These are phyloP conservation scores for Ophidiomyces ophidiicola DNA, from an alignment of 2,329 filamentous ascomycete species.

Conservation along the genomic window DNA sequence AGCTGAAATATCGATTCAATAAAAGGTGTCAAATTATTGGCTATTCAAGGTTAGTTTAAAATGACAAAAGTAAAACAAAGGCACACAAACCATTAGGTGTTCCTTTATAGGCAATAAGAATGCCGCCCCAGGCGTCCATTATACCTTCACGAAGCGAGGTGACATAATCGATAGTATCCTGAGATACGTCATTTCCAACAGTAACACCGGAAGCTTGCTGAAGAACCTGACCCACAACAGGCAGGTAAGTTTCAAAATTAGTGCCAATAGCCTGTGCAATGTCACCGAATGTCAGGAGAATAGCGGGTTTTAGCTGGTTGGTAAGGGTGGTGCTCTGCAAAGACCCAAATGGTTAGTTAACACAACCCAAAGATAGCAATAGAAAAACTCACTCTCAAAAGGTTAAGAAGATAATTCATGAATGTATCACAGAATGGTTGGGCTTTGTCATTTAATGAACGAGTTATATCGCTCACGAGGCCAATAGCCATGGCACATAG, in stretches of 20 bases:
- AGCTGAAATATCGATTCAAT: slow-evolving; percentile 79
- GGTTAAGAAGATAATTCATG: slow-evolving; percentile 95
- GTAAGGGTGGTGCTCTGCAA: slow-evolving; percentile 64
- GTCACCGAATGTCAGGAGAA: slow-evolving; percentile 94
- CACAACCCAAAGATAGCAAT: slow-evolving; percentile 7
- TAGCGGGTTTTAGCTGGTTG: slow-evolving; percentile 96
- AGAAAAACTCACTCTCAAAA: slow-evolving; percentile 55
- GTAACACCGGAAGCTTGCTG: slow-evolving; percentile 83
- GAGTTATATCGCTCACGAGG: slow-evolving; percentile 88
- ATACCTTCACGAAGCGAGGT: slow-evolving; percentile 91
- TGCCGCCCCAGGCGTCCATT: slow-evolving; percentile 97
- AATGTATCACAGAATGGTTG: slow-evolving; percentile 94
- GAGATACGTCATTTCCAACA: slow-evolving; percentile 64
- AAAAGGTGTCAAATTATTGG: slow-evolving; percentile 59
- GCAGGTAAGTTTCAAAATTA: slow-evolving; percentile 84
- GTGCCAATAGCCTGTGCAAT: slow-evolving; percentile 89
- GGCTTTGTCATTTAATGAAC: slow-evolving; percentile 77
- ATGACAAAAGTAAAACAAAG: neutral
- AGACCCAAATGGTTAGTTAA: slow-evolving; percentile 25
- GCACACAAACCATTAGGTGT: slow-evolving; percentile 36
- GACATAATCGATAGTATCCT: slow-evolving; percentile 95
- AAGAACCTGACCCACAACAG: slow-evolving; percentile 83
- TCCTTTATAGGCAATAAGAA: slow-evolving; percentile 84
- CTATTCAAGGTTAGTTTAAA: slow-evolving; percentile 32
- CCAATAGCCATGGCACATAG: slow-evolving; percentile 96